Evolutionary conservation across 805 yeast genomes (phyloP), one percentile per base, ranked within the genome.

Genomic region (Wickerhamomyces mucosus): DNA sequence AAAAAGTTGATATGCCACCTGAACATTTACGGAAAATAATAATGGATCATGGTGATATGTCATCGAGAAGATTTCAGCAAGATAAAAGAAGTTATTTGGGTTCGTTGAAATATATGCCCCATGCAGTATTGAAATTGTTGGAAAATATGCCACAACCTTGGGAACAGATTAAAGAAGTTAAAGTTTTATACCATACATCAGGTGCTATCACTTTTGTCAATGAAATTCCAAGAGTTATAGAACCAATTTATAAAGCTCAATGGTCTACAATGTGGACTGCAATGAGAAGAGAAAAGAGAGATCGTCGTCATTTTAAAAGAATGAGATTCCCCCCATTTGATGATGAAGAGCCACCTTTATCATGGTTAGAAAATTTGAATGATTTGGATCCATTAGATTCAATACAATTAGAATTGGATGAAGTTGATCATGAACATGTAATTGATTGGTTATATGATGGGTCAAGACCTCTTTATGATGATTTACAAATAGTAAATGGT

Each of bases 111-210:
- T 94, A 80, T 58, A 71, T 94, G 78, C 99, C 99, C 0, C 97
- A 89, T 58, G 96, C 98, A 0, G 71, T 86, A 4, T 56, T 86
- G 42, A 92, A 92, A 54, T 66, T 92, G 24, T 50, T 92, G 24
- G 98, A 92, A 48, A 86, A 85, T 49, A 89, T 92, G 89, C 99
- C 99, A 0, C 95, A 86, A 51, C 99, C 99, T 1, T 92, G 99
- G 99, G 97, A 92, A 53, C 71, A 74, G 32, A 61, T 69, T 2
- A 82, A 82, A 39, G 94, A 82, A 27, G 97, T 92, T 15, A 75
- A 71, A 36, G 97, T 89, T 6, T 56, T 89, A 26, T 92, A 92
- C 52, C 99, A 92, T 49, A 69, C 70, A 15, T 75, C 92, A 0
- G 98, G 98, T 17, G 96, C 98, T 11, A 79, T 92, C 14, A 85